Evolutionary conservation across 805 yeast species (phyloP).

Genomic region (Wickerhamomyces ciferrii): DNA sequence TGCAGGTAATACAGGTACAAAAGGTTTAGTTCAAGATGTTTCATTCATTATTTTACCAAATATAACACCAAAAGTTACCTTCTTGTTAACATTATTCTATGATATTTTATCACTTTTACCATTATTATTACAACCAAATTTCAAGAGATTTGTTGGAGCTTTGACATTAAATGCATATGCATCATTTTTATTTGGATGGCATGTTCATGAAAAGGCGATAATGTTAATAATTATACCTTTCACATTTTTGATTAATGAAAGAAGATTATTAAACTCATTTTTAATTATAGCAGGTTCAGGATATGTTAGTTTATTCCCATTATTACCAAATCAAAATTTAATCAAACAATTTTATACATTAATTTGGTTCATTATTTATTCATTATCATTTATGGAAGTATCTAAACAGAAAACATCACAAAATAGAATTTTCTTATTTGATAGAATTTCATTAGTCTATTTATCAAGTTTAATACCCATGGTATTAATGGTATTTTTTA

Average conservation of each 20-base stretch:
- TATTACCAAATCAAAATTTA: slow-evolving; percentile 74
- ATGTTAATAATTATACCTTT: slow-evolving; percentile 84
- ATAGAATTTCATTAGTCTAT: slow-evolving; percentile 64
- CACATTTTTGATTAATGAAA: slow-evolving; percentile 67
- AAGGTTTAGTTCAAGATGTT: slow-evolving; percentile 91
- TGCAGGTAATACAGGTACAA: slow-evolving; percentile 47
- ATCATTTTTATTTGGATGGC: slow-evolving; percentile 96
- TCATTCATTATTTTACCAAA: slow-evolving; percentile 76
- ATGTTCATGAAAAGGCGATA: slow-evolving; percentile 97
- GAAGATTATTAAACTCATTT: slow-evolving; percentile 67
- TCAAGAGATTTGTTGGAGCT: slow-evolving; percentile 75
- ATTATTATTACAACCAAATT: slow-evolving; percentile 63
- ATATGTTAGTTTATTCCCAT: slow-evolving; percentile 82
- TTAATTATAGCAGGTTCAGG: slow-evolving; percentile 74
- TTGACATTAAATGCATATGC: slow-evolving; percentile 87
- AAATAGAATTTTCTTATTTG: slow-evolving; percentile 58
- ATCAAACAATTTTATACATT: slow-evolving; percentile 73
- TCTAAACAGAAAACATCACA: slow-evolving; percentile 35
- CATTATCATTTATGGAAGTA: slow-evolving; percentile 66
- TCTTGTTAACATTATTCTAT: slow-evolving; percentile 75
- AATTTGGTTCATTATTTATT: slow-evolving; percentile 80
- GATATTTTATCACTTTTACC: slow-evolving; percentile 78
- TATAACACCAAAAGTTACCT: slow-evolving; percentile 73
- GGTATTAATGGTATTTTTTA: slow-evolving; percentile 38
- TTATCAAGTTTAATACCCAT: slow-evolving; percentile 63